A percentile compares a stretch with the other conserved stretches of the same genome.
Evolutionary conservation across 2,329 filamentous ascomycete species (phyloP).

Genomic region (Arthrobotrys sphaeroides): DNA sequence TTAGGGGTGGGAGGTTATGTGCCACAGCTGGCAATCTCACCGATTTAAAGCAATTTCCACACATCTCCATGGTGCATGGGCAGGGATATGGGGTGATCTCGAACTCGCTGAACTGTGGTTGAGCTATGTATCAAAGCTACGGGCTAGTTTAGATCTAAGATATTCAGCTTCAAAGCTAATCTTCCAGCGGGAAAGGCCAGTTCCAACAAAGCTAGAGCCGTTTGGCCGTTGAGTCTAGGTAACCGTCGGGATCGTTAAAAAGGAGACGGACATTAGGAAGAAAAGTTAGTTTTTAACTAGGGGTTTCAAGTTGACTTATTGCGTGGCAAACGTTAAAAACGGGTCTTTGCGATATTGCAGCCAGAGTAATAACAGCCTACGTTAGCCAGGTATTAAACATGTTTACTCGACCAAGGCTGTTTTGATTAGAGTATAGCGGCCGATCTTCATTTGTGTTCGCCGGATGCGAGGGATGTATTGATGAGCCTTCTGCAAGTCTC

Average conservation of each 20-base stretch:
- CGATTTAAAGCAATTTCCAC: slow-evolving; percentile 44
- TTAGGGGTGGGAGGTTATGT: slow-evolving; percentile 14
- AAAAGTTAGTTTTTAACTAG: slow-evolving; percentile 1
- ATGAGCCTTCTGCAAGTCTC: background rate
- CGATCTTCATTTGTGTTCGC: slow-evolving; percentile 45
- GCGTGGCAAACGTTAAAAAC: slow-evolving; percentile 50
- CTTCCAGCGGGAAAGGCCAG: background rate
- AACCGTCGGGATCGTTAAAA: slow-evolving; percentile 34
- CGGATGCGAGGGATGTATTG: slow-evolving; percentile 33
- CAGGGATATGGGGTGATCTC: slow-evolving; percentile 10
- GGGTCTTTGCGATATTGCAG: slow-evolving; percentile 31
- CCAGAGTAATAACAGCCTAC: slow-evolving; percentile 3
- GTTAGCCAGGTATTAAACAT: slow-evolving; percentile 15
- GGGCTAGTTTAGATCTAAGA: background rate
- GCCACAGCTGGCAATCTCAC: slow-evolving; percentile 34
- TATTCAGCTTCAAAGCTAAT: slow-evolving; percentile 22
- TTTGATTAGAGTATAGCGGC: slow-evolving; percentile 39
- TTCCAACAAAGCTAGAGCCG: slow-evolving; percentile 17
- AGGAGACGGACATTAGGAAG: slow-evolving; percentile 21
- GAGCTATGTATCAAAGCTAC: background rate
- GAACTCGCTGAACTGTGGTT: slow-evolving; percentile 14
- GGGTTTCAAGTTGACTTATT: slow-evolving; percentile 53
- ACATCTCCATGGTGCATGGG: slow-evolving; percentile 27
- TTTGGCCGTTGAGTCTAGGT: slow-evolving; percentile 17
- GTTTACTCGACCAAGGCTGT: background rate